Conservation (phyloP, 352 stramenopile genomes). For the Phytophthora agathidicida region DNA sequence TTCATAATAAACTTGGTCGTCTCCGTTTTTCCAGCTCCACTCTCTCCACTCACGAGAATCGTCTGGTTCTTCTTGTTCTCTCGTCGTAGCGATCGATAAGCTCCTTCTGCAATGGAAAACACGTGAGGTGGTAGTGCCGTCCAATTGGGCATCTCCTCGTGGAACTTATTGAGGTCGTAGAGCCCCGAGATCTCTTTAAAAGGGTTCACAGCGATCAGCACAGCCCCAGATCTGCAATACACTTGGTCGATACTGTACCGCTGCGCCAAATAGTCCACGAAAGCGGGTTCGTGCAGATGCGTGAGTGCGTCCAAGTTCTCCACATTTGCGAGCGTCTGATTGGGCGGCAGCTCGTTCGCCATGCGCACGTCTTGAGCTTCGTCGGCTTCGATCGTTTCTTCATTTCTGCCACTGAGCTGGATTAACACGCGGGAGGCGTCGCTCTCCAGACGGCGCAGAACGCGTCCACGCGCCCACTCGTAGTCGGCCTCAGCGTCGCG, state of each 20-base stretch:
- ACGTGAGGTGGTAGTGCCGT: slow-evolving; percentile 70
- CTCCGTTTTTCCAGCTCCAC: slow-evolving; percentile 95
- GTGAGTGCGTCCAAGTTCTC: slow-evolving; percentile 78
- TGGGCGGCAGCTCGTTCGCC: slow-evolving; percentile 46
- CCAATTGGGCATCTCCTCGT: slow-evolving; percentile 30
- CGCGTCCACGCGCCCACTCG: slow-evolving; percentile 50
- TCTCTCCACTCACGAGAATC: slow-evolving; percentile 96
- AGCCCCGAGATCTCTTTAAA: slow-evolving; percentile 75
- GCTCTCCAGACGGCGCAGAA: slow-evolving; percentile 44
- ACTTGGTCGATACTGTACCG: slow-evolving; percentile 76
- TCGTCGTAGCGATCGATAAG: slow-evolving; percentile 63
- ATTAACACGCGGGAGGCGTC: slow-evolving; percentile 43
- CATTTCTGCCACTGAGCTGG: slow-evolving; percentile 45
- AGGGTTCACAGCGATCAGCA: slow-evolving; percentile 84
- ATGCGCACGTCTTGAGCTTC: slow-evolving; percentile 56
- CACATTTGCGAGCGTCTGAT: slow-evolving; percentile 54
- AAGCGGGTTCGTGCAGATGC: slow-evolving; percentile 80
- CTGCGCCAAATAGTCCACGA: slow-evolving; percentile 81
- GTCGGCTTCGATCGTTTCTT: slow-evolving; percentile 51
- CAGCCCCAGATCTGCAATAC: slow-evolving; percentile 73
- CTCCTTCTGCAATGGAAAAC: slow-evolving; percentile 79
- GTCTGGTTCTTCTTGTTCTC: slow-evolving; percentile 88
- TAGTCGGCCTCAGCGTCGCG: slow-evolving; percentile 32
- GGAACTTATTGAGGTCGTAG: slow-evolving; percentile 62
- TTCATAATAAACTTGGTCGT: slow-evolving; percentile 94